Conservation (phyloP, 352 stramenopile genomes). For the Globisporangium parvum region DNA sequence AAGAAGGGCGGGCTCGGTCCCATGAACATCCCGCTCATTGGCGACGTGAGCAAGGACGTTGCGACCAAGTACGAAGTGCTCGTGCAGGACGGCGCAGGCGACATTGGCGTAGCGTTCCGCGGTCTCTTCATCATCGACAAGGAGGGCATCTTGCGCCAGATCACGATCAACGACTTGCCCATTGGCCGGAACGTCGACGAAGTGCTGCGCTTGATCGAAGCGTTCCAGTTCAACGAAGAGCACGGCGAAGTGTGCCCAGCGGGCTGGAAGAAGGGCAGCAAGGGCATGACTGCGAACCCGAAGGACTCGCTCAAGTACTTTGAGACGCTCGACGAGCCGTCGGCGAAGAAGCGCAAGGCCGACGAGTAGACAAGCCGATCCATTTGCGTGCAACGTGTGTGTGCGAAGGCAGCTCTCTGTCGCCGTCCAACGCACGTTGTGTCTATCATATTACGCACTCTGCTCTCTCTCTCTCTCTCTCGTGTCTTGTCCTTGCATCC, state of each 20-base stretch:
- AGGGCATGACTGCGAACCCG: constrained; percentile 80
- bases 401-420: too few relatives aligned
- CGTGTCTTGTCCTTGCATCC: too few relatives aligned
- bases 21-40: constrained; percentile 89
- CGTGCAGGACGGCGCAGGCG: constrained; percentile 45
- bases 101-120: constrained; percentile 73
- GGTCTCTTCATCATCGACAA: constrained; percentile 91
- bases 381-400: background rate
- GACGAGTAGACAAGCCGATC: constrained; percentile 6
- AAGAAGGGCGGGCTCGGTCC: constrained; percentile 86
- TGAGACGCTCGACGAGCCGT: constrained; percentile 24
- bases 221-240: constrained; percentile 90
- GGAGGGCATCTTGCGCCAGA: constrained; percentile 75
- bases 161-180: constrained; percentile 86
- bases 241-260: constrained; percentile 89
- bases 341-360: constrained; percentile 10
- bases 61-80: constrained; percentile 82
- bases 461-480: too few relatives aligned
- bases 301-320: constrained; percentile 81
- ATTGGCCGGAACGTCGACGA: constrained; percentile 89
- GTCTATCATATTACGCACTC: background rate
- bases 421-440: too few relatives aligned
- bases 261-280: constrained; percentile 86
- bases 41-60: constrained; percentile 87
- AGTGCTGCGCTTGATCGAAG: constrained; percentile 86